Conservation (phyloP, 164 flowering plant species). For the Vitis rupestris region DNA sequence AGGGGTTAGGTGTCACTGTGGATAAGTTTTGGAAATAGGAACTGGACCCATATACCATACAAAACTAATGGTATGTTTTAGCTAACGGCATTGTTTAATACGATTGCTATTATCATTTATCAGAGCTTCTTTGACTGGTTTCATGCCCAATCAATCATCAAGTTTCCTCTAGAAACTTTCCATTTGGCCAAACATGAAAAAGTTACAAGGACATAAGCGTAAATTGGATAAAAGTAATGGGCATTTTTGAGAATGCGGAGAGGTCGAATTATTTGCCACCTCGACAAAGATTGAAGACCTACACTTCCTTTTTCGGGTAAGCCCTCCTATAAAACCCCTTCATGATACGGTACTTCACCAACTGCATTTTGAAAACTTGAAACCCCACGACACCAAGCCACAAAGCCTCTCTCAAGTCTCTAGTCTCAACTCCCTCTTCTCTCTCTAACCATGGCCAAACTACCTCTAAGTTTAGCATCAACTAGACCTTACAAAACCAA, state of each 20-base stretch:
- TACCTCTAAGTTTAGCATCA: slow-evolving; percentile 9
- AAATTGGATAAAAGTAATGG: background rate
- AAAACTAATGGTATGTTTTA: no score
- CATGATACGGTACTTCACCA: slow-evolving; percentile 3
- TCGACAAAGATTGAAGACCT: background rate
- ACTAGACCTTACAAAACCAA: slow-evolving; percentile 10
- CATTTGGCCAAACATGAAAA: no score
- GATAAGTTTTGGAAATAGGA: no score
- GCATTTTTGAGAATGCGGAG: background rate
- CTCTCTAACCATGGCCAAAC: slow-evolving; percentile 5
- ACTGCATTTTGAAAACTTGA: background rate
- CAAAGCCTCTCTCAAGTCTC: background rate
- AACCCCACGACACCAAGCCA: background rate
- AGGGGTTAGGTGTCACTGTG: no score
- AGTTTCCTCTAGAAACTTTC: no score
- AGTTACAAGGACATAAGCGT: background rate
- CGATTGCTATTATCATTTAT: no score
- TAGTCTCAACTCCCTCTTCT: background rate
- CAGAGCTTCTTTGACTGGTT: no score
- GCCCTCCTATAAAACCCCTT: slow-evolving; percentile 22
- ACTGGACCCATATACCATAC: no score
- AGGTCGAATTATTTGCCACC: slow-evolving; percentile 12
- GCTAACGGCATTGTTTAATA: no score
- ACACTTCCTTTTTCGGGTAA: background rate
- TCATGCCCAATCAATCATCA: no score